Conservation (phyloP, 768 basidiomycete genomes). For the Trametopsis cervina region DNA sequence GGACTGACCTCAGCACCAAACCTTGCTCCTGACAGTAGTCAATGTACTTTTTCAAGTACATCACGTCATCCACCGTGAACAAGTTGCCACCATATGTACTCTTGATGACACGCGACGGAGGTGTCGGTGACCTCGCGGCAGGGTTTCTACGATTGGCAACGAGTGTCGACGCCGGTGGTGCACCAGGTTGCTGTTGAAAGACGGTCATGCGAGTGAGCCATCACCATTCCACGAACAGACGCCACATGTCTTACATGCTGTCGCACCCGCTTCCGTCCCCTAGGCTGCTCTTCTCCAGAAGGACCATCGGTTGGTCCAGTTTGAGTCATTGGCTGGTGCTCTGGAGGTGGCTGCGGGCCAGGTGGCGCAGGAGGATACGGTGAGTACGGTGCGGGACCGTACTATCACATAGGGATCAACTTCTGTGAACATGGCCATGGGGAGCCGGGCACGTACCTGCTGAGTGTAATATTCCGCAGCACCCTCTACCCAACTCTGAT, state of each 20-base stretch:
- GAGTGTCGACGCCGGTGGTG: conserved; percentile 57
- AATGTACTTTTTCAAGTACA: conserved; percentile 82
- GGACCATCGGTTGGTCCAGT: conserved; percentile 41
- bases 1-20: conserved; percentile 59
- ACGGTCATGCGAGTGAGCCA: conserved; percentile 1
- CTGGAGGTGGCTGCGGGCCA: not conserved
- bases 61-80: conserved; percentile 78
- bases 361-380: not conserved
- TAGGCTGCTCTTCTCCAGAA: conserved; percentile 35
- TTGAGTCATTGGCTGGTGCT: conserved; percentile 28
- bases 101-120: conserved; percentile 77
- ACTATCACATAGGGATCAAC: conserved; percentile 8
- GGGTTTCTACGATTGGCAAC: conserved; percentile 61
- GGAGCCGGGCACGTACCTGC: conserved; percentile 31
- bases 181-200: conserved; percentile 44
- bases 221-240: not conserved
- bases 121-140: conserved; percentile 74
- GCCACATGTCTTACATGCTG: conserved; percentile 36
- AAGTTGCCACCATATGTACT: conserved; percentile 87
- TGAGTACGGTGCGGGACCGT: not conserved
- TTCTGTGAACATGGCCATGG: not conserved
- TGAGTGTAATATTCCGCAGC: conserved; percentile 48
- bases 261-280: conserved; percentile 67
- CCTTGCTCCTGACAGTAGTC: conserved; percentile 89
- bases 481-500: conserved; percentile 42